phyloP scores from a whole-genome alignment of 2,329 filamentous ascomycete species.

The Pseudogymnoascus destructans region DNA sequence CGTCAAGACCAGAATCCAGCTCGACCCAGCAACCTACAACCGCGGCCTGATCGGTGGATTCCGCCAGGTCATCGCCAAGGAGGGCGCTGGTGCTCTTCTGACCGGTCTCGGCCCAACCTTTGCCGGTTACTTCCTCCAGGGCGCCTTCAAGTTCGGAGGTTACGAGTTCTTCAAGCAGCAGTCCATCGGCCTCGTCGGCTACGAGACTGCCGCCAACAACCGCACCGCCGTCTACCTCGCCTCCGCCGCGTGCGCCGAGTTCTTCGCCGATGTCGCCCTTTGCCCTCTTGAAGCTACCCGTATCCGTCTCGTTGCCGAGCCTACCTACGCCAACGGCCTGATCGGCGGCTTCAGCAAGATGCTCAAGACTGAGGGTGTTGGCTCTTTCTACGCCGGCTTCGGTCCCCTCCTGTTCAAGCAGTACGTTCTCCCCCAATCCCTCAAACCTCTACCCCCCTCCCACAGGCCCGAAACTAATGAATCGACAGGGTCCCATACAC shows the following conservation, averaged over 20 bases:
- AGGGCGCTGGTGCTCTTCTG: conserved; percentile 75
- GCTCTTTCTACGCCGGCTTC: conserved; percentile 85
- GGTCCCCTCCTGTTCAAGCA: conserved; percentile 77
- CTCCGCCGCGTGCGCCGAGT: conserved; percentile 50
- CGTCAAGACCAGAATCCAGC: conserved; percentile 92
- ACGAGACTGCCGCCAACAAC: conserved; percentile 66
- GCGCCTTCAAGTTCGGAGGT: conserved; percentile 85
- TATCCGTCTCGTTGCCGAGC: conserved; percentile 84
- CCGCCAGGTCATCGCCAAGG: conserved; percentile 69
- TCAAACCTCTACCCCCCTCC: conserved; percentile 14
- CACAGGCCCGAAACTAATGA: conserved; percentile 15
- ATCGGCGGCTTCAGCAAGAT: conserved; percentile 74
- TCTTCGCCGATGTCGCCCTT: conserved; percentile 68
- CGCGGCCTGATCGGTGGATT: conserved; percentile 74
- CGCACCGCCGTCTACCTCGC: conserved; percentile 70
- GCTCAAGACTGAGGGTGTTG: conserved; percentile 65
- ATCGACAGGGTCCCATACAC: conserved; percentile 67
- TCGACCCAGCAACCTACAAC: conserved; percentile 84
- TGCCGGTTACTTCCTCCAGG: conserved; percentile 88
- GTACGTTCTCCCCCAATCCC: conserved; percentile 31
- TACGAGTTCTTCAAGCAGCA: conserved; percentile 97
- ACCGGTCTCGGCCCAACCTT: conserved; percentile 77
- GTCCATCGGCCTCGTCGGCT: conserved; percentile 66
- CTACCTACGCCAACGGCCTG: conserved; percentile 70
- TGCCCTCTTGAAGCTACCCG: conserved; percentile 88